Evolutionary conservation across 495 filamentous ascomycete species (phyloP).

Genomic region (Xylaria telfairii): DNA sequence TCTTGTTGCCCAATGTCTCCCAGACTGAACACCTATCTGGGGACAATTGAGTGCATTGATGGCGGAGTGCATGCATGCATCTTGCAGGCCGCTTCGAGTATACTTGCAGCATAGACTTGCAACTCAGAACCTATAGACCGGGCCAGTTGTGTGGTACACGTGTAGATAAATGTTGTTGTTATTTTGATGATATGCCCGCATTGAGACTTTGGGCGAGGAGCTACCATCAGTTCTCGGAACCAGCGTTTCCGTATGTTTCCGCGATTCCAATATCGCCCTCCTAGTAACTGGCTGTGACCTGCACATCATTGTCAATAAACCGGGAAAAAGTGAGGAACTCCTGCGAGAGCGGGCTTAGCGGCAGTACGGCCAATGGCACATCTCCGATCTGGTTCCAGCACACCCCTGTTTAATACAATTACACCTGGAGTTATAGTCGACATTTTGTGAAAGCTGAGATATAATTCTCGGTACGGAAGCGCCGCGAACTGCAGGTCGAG

Average conservation of each 20-base stretch:
- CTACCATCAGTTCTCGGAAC: slow-evolving; percentile 16
- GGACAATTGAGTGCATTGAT: neutral
- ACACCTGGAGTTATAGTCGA: neutral
- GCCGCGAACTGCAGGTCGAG: neutral
- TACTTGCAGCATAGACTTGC: slow-evolving; percentile 5
- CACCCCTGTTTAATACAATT: neutral
- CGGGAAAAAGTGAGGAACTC: neutral
- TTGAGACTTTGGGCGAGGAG: neutral
- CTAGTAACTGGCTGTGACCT: slow-evolving; percentile 2
- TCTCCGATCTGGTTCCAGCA: neutral
- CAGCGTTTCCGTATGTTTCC: slow-evolving; percentile 19
- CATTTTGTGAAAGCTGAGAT: neutral
- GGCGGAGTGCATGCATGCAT: slow-evolving; percentile 17
- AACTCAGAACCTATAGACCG: neutral
- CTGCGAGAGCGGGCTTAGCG: slow-evolving; percentile 4
- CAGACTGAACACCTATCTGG: neutral
- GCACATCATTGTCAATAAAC: neutral
- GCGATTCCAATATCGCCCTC: slow-evolving; percentile 3
- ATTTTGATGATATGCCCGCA: neutral
- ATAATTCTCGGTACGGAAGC: neutral
- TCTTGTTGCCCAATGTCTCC: neutral
- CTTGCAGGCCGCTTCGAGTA: slow-evolving; percentile 9
- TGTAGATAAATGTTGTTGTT: neutral
- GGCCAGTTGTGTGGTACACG: neutral
- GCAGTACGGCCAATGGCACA: slow-evolving; percentile 1